Evolutionary conservation across 208 protist species (phyloP), one percentile per base, ranked within the genome.

Genomic region (Leishmania guyanensis): DNA sequence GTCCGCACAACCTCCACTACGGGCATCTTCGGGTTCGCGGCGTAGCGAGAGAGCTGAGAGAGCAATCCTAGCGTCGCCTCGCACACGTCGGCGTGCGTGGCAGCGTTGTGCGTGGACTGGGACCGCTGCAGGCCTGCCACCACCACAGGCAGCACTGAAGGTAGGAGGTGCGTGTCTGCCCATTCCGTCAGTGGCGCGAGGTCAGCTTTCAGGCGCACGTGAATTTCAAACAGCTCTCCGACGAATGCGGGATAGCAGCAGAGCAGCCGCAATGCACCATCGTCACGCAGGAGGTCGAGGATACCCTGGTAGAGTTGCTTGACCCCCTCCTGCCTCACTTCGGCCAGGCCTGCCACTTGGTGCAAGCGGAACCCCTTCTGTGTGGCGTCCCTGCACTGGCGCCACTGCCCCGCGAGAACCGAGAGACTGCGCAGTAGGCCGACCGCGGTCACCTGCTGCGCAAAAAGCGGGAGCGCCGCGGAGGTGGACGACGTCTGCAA

Each of bases 31-130:
- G 83, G 82, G 36, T 76, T 86, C 1, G 77, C 70, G 1, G 83
- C 79, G 83, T 88, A 90, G 51, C 86, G 83, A 4, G 86, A 88
- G 5, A 93, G 79, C 75, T 86, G 77, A 10, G 82, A 86, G 39
- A 96, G 87, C 72, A 93, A 77, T 50, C 88, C 82, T 48, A 96
- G 86, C 10, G 91, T 84, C 14, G 84, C 75, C 79, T 94, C 91
- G 78, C 93, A 96, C 43, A 88, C 26, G 22, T 84, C 81, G 39
- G 82, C 83, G 82, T 96, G 93, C n/a, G 89, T 88, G 71, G 86
- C 85, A 16, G 87, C 58, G 74, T 79, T 85, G 83, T 90, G 84
- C 51, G 79, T 73, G 17, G 81, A 74, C 26, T 79, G 82, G 26
- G 86, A 91, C 43, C 78, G 87, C 2, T 76, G 58, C 58, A 92